These are phyloP conservation scores for Graphiopsis chlorocephala DNA, from an alignment of 2,329 filamentous ascomycete species.

Conservation along the genomic window DNA sequence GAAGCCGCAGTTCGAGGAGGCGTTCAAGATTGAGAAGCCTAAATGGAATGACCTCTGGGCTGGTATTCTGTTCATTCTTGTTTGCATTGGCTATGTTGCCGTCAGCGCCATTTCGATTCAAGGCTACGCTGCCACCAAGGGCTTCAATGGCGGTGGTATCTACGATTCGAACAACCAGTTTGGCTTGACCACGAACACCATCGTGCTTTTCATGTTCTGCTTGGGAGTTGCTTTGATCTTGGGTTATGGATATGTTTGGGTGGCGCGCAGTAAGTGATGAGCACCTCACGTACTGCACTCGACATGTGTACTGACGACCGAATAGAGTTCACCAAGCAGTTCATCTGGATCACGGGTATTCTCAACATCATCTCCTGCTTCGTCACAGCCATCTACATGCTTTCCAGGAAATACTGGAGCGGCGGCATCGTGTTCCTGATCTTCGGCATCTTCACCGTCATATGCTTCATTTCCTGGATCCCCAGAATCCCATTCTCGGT, in stretches of 20 bases:
- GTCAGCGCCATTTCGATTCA: constrained; percentile 74
- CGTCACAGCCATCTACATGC: constrained; percentile 84
- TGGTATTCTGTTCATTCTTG: constrained; percentile 70
- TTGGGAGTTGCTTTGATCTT: constrained; percentile 71
- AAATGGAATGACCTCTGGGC: constrained; percentile 93
- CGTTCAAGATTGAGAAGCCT: constrained; percentile 77
- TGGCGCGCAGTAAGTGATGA: constrained; percentile 25
- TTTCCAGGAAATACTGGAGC: constrained; percentile 71
- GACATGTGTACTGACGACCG: neutral
- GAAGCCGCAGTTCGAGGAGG: constrained; percentile 67
- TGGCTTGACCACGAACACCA: constrained; percentile 74
- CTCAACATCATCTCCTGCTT: constrained; percentile 80
- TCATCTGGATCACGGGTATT: constrained; percentile 90
- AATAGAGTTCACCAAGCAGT: constrained; percentile 64
- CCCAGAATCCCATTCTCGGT: constrained; percentile 86
- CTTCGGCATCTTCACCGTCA: constrained; percentile 73
- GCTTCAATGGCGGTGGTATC: constrained; percentile 68
- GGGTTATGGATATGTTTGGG: constrained; percentile 72
- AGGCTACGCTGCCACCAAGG: constrained; percentile 65
- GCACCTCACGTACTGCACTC: neutral
- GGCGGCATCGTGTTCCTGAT: constrained; percentile 85
- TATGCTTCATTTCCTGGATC: constrained; percentile 88
- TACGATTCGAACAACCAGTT: constrained; percentile 67
- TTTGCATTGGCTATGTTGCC: constrained; percentile 70
- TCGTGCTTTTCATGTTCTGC: constrained; percentile 80